phyloP scores from a whole-genome alignment of 1,284 basidiomycete genomes.

The Sanghuangporus baumii region DNA sequence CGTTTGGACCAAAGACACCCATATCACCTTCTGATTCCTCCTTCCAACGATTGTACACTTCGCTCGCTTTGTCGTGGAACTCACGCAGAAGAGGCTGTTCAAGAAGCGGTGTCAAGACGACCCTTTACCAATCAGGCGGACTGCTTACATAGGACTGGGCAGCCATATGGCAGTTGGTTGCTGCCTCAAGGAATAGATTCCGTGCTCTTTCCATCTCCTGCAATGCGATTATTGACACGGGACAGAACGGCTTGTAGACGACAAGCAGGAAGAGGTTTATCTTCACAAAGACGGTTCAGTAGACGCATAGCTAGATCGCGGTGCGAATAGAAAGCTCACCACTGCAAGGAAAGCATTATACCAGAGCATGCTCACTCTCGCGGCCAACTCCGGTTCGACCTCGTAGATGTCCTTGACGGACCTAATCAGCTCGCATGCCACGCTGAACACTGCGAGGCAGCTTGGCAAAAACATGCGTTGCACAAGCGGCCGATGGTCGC shows the following conservation, averaged over 20 bases:
- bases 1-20: conserved; percentile 4
- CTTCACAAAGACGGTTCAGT: not conserved
- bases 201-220: conserved; percentile 4
- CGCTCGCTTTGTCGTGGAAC: not conserved
- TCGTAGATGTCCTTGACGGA: not conserved
- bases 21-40: not conserved
- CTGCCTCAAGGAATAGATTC: not conserved
- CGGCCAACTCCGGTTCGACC: conserved; percentile 3
- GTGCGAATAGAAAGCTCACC: not conserved
- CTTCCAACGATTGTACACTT: conserved; percentile 1
- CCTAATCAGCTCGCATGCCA: not conserved
- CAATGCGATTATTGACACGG: not conserved
- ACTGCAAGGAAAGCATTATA: conserved; percentile 11
- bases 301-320: not conserved
- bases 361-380: conserved; percentile 3
- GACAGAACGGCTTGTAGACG: conserved; percentile 5
- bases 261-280: conserved; percentile 1
- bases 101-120: not conserved
- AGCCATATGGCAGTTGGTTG: conserved; percentile 3
- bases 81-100: not conserved
- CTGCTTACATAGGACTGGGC: conserved; percentile 7
- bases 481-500: not conserved
- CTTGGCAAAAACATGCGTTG: conserved; percentile 1
- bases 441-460: conserved; percentile 4
- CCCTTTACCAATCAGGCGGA: not conserved